Evolutionary conservation across 805 yeast species (phyloP), one percentile per base, ranked within the genome.

Genomic region (Hanseniaspora meyeri): DNA sequence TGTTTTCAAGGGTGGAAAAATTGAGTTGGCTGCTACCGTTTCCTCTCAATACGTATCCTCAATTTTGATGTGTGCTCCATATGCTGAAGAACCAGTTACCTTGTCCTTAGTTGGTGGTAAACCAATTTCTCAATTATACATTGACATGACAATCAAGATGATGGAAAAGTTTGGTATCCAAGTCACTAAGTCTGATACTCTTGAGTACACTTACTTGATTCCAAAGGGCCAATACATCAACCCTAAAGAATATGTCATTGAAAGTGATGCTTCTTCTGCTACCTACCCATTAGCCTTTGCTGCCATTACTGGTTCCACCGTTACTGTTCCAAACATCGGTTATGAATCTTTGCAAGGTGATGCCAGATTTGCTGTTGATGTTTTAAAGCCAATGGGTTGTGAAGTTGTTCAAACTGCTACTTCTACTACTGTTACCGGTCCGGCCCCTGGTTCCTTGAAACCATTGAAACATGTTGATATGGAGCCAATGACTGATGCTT

Each of bases 401-500:
- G 72, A 65, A 1, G 98, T 93, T 27, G 76, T 70, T 46, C 98
- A 93, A 72, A 80, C 93, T 1, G 84, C 77, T 1, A 81, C 85
- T 1, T 82, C 95, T 2, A 93, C 98, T 0, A 89, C 97, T 0
- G 97, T 93, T 9, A 80, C 83, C 43, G 97, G 97, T 49, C 96
- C 97, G 6, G 74, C 85, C 19, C 70, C 71, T 40, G 95, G 95
- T 16, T 59, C 69, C 0, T 75, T 93, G 61, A 78, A 75, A 64
- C 87, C 95, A 7, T 73, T 93, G 60, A 74, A 81, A 12, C 78
- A 74, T 60, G 84, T 93, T 57, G 97, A 93, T 67, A 93, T 93
- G 98, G 98, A 93, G 72, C 97, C 98, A 55, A 93, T 93, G 98
- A 93, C 98, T 0, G 98, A 93, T 70, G 98, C 98, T 0, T 93